Evolutionary conservation across 2,329 filamentous ascomycete genomes (phyloP).

Genomic region (Coleophoma crateriformis): DNA sequence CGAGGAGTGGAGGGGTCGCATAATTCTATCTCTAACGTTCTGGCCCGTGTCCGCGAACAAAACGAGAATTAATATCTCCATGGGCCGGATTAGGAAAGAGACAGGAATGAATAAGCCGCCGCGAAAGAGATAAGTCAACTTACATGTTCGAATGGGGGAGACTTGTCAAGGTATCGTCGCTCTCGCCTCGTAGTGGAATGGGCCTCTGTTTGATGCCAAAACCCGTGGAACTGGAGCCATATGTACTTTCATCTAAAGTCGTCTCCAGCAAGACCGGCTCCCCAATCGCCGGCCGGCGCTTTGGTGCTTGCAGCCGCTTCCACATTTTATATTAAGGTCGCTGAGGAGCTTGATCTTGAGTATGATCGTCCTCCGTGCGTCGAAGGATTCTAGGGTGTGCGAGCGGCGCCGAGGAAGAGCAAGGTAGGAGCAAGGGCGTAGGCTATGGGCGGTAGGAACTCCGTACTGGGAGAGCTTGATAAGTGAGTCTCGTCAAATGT

Average conservation of each 20-base stretch:
- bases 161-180: slow-evolving; percentile 15
- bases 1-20: neutral
- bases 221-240: slow-evolving; percentile 28
- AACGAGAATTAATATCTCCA: neutral
- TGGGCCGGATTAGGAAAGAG: neutral
- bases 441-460: too few species aligned
- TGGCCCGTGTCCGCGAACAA: neutral
- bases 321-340: slow-evolving; percentile 37
- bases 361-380: slow-evolving; percentile 15
- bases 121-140: slow-evolving; percentile 5
- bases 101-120: neutral
- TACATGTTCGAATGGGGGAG: slow-evolving; percentile 15
- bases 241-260: slow-evolving; percentile 36
- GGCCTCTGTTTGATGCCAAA: slow-evolving; percentile 22
- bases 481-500: too few species aligned
- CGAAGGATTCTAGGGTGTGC: neutral
- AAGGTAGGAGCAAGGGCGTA: too few species aligned
- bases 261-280: slow-evolving; percentile 38
- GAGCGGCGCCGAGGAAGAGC: too few species aligned
- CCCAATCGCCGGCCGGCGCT: slow-evolving; percentile 31
- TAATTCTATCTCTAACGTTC: neutral
- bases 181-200: slow-evolving; percentile 15
- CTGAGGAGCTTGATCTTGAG: slow-evolving; percentile 5
- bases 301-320: slow-evolving; percentile 43
- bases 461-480: too few species aligned